These are phyloP conservation scores for Dactylellina cionopaga DNA, from an alignment of 2,329 filamentous ascomycete genomes.

Conservation along the genomic window DNA sequence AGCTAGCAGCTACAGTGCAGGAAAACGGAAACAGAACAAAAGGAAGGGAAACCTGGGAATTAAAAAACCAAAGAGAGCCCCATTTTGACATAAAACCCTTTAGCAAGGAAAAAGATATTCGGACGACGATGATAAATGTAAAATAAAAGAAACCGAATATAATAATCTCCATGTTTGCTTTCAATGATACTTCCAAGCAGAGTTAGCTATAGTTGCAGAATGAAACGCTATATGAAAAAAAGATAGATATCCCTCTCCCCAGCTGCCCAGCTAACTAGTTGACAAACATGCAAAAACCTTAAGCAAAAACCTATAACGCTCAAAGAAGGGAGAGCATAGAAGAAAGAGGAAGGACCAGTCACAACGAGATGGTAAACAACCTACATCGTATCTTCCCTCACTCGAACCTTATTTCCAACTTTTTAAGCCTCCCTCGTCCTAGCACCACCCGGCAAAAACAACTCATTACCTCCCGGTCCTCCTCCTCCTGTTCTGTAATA, in stretches of 20 bases:
- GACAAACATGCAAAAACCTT: too few species aligned
- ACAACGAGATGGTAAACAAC: background rate
- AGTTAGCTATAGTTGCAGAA: too few species aligned
- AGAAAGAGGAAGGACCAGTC: background rate
- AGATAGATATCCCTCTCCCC: background rate
- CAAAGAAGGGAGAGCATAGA: too few species aligned
- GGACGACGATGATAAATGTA: too few species aligned
- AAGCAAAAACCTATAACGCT: too few species aligned
- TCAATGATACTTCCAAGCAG: background rate
- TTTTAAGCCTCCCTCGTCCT: slow-evolving; percentile 35
- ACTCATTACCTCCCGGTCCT: too few species aligned
- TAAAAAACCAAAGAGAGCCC: too few species aligned
- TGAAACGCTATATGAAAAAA: background rate
- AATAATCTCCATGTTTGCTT: background rate
- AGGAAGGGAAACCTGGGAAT: too few species aligned
- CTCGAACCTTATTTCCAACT: background rate
- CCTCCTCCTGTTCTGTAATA: slow-evolving; percentile 56
- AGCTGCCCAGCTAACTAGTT: too few species aligned
- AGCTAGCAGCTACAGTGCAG: background rate
- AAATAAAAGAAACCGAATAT: background rate
- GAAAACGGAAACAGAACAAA: too few species aligned
- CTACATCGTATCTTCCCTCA: background rate
- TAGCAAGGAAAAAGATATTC: too few species aligned
- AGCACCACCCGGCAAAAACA: slow-evolving; percentile 54
- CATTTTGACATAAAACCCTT: too few species aligned